phyloP scores from a whole-genome alignment of 139 green algal genomes.

The Mesotaenium endlicherianum region DNA sequence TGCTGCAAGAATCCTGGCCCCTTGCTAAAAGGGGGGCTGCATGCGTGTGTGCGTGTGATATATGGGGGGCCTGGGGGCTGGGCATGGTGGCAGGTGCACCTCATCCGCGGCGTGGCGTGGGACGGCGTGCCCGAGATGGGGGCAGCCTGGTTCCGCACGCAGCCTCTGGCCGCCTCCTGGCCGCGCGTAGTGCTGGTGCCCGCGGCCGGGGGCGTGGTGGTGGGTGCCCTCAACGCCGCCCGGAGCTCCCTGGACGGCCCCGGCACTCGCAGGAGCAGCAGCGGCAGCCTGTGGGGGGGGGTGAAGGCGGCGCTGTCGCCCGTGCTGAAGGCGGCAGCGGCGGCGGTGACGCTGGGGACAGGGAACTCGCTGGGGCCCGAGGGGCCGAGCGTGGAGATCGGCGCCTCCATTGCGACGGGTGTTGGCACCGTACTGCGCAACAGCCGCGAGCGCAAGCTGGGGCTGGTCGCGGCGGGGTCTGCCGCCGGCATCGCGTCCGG shows the following conservation, averaged over 20 bases:
- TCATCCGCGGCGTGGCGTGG: constrained; percentile 18
- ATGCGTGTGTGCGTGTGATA: too few species aligned
- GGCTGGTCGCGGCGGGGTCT: constrained; percentile 81
- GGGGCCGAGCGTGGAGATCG: constrained; percentile 91
- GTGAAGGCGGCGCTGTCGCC: constrained; percentile 1
- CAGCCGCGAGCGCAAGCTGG: constrained; percentile 60
- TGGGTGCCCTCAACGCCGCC: constrained; percentile 30
- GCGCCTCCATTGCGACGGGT: constrained; percentile 66
- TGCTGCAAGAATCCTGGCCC: too few species aligned
- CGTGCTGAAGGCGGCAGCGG: constrained; percentile 57
- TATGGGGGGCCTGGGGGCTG: too few species aligned
- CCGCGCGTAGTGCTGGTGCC: constrained; percentile 35
- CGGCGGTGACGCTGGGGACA: constrained; percentile 75
- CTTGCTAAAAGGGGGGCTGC: too few species aligned
- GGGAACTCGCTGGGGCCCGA: constrained; percentile 87
- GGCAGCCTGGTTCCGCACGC: constrained; percentile 27
- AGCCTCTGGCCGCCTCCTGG: constrained; percentile 32
- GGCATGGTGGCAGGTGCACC: constrained; percentile 29
- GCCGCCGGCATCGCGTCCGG: constrained; percentile 68
- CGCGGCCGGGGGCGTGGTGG: constrained; percentile 22
- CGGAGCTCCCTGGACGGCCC: background rate
- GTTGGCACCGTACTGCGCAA: constrained; percentile 59
- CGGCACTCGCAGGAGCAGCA: background rate
- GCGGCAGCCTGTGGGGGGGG: background rate
- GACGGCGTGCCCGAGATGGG: constrained; percentile 18